A percentile compares a stretch with the other conserved stretches of the same genome.
These are phyloP conservation scores for Drosera spatulata DNA, from an alignment of 179 eudicot species.

Conservation along the genomic window DNA sequence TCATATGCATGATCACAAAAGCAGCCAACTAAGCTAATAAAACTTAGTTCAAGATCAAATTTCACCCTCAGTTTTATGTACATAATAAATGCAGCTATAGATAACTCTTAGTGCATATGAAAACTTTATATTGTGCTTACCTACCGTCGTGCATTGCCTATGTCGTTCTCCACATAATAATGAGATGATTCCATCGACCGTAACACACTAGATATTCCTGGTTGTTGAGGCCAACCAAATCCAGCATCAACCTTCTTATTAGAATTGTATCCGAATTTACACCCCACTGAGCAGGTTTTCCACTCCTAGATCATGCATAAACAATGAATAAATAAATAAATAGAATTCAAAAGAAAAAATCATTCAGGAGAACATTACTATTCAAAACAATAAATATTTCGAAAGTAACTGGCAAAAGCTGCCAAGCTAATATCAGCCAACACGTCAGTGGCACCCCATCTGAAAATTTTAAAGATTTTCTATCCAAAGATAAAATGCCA, in stretches of 20 bases:
- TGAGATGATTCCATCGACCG: slow-evolving; percentile 94
- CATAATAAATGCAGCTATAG: too few species aligned
- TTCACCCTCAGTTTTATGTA: too few species aligned
- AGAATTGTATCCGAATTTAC: slow-evolving; percentile 49
- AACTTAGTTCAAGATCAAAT: too few species aligned
- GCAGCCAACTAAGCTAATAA: too few species aligned
- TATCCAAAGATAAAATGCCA: too few species aligned
- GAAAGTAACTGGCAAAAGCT: not conserved
- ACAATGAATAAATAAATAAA: not conserved
- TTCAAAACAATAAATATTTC: not conserved
- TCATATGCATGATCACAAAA: too few species aligned
- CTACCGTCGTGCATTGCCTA: slow-evolving; percentile 87
- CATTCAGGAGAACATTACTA: not conserved
- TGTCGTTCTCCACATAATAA: slow-evolving; percentile 69
- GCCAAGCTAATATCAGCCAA: not conserved
- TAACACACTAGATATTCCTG: slow-evolving; percentile 43
- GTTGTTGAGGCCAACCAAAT: slow-evolving; percentile 44
- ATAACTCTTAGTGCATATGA: too few species aligned
- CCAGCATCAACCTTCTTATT: slow-evolving; percentile 59
- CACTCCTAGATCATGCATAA: slow-evolving; percentile 35
- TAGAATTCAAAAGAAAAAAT: not conserved
- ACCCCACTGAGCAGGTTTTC: slow-evolving; percentile 69
- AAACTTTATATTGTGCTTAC: slow-evolving; percentile 45
- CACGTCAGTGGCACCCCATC: not conserved
- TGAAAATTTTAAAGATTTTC: too few species aligned